These are phyloP conservation scores for Suillus paluster DNA, from an alignment of 768 basidiomycete genomes.

Conservation along the genomic window DNA sequence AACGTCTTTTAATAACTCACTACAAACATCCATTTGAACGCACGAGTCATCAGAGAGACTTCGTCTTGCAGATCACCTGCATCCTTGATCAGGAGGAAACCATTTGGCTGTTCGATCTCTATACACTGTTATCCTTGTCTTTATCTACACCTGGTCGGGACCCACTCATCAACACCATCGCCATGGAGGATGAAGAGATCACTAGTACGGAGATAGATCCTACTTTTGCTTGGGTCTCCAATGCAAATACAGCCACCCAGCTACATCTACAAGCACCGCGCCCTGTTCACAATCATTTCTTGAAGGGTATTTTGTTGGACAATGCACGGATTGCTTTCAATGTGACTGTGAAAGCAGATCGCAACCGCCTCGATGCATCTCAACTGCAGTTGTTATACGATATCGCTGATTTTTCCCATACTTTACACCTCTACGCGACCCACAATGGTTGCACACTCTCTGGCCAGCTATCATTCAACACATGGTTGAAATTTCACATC, in stretches of 20 bases:
- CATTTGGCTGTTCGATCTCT: constrained; percentile 11
- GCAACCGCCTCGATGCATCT: background rate
- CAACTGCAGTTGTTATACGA: background rate
- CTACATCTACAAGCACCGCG: background rate
- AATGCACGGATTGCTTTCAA: background rate
- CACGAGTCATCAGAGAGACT: constrained; percentile 28
- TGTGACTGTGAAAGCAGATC: background rate
- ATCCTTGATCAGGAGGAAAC: constrained; percentile 14
- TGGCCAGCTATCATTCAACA: background rate
- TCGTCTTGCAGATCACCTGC: constrained; percentile 25
- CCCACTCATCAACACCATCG: background rate
- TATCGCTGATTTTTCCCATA: background rate
- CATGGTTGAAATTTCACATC: constrained; percentile 27
- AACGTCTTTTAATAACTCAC: constrained; percentile 32
- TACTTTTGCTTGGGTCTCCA: background rate
- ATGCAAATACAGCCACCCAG: background rate
- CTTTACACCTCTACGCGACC: background rate
- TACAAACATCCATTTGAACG: constrained; percentile 30
- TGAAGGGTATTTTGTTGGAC: background rate
- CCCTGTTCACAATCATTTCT: background rate
- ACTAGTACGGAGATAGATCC: background rate
- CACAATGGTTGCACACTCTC: background rate
- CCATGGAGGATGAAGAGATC: background rate
- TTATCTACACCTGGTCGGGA: background rate
- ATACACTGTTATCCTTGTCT: background rate